Evolutionary conservation across 805 yeast genomes (phyloP).

Genomic region (Candida vaughaniae): DNA sequence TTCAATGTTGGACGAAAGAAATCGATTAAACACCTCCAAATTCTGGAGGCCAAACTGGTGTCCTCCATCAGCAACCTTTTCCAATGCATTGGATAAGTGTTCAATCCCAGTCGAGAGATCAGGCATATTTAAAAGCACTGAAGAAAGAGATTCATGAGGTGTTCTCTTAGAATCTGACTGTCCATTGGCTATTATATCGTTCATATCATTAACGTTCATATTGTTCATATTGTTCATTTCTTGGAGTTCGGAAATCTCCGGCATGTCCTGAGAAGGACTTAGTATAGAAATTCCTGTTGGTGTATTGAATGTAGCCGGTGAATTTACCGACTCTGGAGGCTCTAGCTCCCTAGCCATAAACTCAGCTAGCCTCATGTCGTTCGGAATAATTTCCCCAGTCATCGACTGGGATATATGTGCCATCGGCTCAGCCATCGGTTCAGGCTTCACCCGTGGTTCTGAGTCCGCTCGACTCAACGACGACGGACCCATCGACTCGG

Average conservation of each 20-base stretch:
- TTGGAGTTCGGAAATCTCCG: not conserved
- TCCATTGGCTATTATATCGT: not conserved
- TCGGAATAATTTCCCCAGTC: not conserved
- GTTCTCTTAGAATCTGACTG: not conserved
- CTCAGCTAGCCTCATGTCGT: not conserved
- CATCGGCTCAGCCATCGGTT: not conserved
- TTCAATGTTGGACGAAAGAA: constrained; percentile 13
- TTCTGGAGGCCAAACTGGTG: constrained; percentile 24
- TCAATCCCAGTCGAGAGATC: constrained; percentile 27
- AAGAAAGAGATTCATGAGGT: not conserved
- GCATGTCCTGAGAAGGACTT: constrained; percentile 4
- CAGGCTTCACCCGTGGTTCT: not conserved
- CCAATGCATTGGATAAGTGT: constrained; percentile 23
- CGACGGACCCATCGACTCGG: too few relatives aligned
- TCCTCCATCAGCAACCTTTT: constrained; percentile 25
- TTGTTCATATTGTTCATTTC: not conserved
- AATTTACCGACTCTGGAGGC: constrained; percentile 3
- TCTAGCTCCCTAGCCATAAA: not conserved
- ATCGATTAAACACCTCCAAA: constrained; percentile 26
- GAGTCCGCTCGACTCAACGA: not conserved
- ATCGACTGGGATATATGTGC: not conserved
- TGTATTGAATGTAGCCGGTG: constrained; percentile 13
- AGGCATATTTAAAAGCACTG: constrained; percentile 10
- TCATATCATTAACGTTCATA: not conserved
- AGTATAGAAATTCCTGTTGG: constrained; percentile 14